Evolutionary conservation across 2,329 filamentous ascomycete genomes (phyloP), one percentile per base, ranked within the genome.

Genomic region (Diplodia mutila): DNA sequence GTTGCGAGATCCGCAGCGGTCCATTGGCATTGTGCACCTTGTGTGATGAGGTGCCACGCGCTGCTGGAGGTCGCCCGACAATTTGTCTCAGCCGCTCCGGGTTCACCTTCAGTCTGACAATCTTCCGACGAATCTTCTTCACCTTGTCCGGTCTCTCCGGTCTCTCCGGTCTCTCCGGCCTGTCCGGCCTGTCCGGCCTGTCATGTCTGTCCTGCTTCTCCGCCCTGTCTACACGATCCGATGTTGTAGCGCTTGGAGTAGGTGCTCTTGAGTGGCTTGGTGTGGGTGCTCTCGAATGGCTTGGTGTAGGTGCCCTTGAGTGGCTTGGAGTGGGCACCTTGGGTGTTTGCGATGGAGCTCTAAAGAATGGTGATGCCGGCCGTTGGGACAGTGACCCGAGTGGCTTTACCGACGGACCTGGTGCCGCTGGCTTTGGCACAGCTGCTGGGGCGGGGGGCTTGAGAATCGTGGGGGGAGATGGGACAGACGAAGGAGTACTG

Each of bases 31-130:
- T 6, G 11, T 42, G 23, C 16, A 25, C 12, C 34, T 54, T 67
- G 34, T 48, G 23, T 8, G 59, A 37, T 14, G 32, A 14, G 34
- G 9, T 23, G 29, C 16, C 7, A 7, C 27, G 27, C 5, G 65
- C 46, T 23, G 27, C 46, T 12, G 46, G 46, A 16, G 65, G 54
- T 12, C 48, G 21, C 18, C 48, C 49, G 57, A 46, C 18, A 2
- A 67, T 67, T 25, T 32, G 34, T 11, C 25, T 39, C 21, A 67
- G 29, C 25, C 46, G 32, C 49, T 63, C 48, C n/a, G 48, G 57
- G 14, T 42, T 34, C 25, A 67, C 57, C 29, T 54, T 63, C 7
- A 67, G 59, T 52, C 23, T 67, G 48, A 67, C 57, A 5, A 67
- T 57, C 37, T 63, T 63, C 9, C 65, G 46, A 4, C 46, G 65